Evolutionary conservation across 306 rosid genomes (phyloP).

Genomic region (Cajanus cajan): DNA sequence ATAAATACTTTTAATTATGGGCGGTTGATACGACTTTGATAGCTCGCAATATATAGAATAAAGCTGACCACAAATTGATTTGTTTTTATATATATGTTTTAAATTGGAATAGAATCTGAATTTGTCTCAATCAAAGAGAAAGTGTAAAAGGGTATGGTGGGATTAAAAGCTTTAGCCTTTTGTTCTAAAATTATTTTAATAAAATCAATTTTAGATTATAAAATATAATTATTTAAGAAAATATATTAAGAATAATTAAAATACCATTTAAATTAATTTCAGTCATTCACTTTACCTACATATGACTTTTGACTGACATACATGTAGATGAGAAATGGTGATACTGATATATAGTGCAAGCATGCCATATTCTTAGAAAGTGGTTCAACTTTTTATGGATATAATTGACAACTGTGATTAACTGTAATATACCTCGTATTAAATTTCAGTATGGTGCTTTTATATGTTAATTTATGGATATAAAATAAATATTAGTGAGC

Average conservation of each 20-base stretch:
- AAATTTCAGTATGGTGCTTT: too few species aligned
- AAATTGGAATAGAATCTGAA: conserved; percentile 27
- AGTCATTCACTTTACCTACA: too few species aligned
- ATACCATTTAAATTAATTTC: neutral
- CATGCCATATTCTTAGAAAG: too few species aligned
- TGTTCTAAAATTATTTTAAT: neutral
- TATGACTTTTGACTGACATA: too few species aligned
- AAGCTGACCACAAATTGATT: neutral
- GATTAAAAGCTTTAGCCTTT: neutral
- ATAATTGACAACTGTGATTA: too few species aligned
- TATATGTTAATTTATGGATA: too few species aligned
- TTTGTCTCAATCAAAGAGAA: neutral
- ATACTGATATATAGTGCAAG: too few species aligned
- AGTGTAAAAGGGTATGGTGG: neutral
- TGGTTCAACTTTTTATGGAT: too few species aligned
- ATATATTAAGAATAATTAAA: neutral
- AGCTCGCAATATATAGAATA: conserved; percentile 3
- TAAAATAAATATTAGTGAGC: too few species aligned
- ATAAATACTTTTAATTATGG: neutral
- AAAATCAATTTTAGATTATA: neutral
- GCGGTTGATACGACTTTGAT: neutral
- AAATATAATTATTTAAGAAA: neutral
- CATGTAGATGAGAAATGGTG: too few species aligned
- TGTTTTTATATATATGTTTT: neutral
- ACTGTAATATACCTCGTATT: neutral